Evolutionary conservation across 1,284 basidiomycete genomes (phyloP).

Genomic region (Neonothopanus nambi): DNA sequence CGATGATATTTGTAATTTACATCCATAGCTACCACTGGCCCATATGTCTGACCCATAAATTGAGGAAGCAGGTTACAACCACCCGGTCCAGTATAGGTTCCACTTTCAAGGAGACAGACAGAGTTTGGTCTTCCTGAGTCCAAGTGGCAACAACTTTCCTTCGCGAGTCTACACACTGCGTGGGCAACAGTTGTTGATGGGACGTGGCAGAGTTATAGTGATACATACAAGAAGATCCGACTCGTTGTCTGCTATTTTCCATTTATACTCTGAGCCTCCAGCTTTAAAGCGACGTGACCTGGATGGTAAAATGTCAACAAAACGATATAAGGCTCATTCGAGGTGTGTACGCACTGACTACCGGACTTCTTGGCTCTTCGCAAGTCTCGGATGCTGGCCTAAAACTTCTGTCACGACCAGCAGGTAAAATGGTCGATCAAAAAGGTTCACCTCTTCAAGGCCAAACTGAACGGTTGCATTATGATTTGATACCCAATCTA

Average conservation of each 20-base stretch:
- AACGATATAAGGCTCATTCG: background rate
- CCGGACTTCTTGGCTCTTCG: conserved; percentile 48
- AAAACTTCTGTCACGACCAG: background rate
- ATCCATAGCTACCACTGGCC: conserved; percentile 36
- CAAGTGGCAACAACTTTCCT: conserved; percentile 51
- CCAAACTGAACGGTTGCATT: conserved; percentile 52
- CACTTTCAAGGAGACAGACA: conserved; percentile 41
- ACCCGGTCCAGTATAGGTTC: conserved; percentile 50
- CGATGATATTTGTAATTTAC: background rate
- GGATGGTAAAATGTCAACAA: conserved; percentile 6
- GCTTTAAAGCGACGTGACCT: conserved; percentile 57
- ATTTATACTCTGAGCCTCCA: conserved; percentile 53
- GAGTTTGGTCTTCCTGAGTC: conserved; percentile 38
- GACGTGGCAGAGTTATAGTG: background rate
- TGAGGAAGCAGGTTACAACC: conserved; percentile 56
- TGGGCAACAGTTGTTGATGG: background rate
- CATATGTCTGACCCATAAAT: conserved; percentile 45
- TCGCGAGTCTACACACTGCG: conserved; percentile 51
- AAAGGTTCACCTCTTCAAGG: conserved; percentile 41
- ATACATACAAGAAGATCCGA: conserved; percentile 47
- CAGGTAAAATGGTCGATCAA: background rate
- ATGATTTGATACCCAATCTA: conserved; percentile 49
- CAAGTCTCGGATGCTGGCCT: conserved; percentile 50
- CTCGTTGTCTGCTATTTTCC: conserved; percentile 51
- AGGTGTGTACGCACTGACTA: conserved; percentile 43